These are phyloP conservation scores for Agaricus blazei DNA, from an alignment of 768 basidiomycete species.

Conservation along the genomic window DNA sequence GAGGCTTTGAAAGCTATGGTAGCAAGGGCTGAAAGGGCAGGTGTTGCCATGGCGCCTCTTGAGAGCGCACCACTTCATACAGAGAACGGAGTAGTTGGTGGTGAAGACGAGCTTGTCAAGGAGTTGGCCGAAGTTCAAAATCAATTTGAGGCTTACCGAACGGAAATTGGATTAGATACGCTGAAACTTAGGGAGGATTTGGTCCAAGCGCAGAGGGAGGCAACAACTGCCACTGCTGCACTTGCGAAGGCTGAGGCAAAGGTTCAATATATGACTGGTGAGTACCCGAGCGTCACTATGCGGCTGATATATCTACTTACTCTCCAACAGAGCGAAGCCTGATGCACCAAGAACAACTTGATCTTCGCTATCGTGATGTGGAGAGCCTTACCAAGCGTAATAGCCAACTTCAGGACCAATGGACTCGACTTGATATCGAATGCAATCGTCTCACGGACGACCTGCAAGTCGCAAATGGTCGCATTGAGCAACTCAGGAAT, in stretches of 20 bases:
- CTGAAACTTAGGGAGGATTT: conserved; percentile 69
- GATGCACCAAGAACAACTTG: conserved; percentile 65
- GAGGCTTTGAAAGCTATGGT: conserved; percentile 81
- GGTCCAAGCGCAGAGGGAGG: conserved; percentile 57
- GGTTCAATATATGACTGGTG: conserved; percentile 73
- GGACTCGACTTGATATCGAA: conserved; percentile 71
- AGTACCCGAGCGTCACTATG: conserved; percentile 16
- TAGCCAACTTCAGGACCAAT: conserved; percentile 67
- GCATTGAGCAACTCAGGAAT: conserved; percentile 73
- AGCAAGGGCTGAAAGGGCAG: conserved; percentile 40
- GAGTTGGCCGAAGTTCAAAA: conserved; percentile 70
- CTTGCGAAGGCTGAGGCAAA: conserved; percentile 84
- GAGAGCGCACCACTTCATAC: conserved; percentile 13
- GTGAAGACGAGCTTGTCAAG: conserved; percentile 36
- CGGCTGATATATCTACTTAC: conserved; percentile 9
- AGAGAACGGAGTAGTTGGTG: conserved; percentile 3
- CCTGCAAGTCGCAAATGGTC: conserved; percentile 49
- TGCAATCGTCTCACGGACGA: conserved; percentile 67
- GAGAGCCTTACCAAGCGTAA: conserved; percentile 66
- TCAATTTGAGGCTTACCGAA: conserved; percentile 76
- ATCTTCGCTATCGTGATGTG: conserved; percentile 57
- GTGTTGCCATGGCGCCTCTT: conserved; percentile 10
- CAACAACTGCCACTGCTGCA: conserved; percentile 54
- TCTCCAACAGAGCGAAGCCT: conserved; percentile 54
- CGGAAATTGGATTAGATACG: conserved; percentile 78